These are phyloP conservation scores for Backusella parvicylindrica DNA, from an alignment of 192 early-diverging fungal species.

Conservation along the genomic window DNA sequence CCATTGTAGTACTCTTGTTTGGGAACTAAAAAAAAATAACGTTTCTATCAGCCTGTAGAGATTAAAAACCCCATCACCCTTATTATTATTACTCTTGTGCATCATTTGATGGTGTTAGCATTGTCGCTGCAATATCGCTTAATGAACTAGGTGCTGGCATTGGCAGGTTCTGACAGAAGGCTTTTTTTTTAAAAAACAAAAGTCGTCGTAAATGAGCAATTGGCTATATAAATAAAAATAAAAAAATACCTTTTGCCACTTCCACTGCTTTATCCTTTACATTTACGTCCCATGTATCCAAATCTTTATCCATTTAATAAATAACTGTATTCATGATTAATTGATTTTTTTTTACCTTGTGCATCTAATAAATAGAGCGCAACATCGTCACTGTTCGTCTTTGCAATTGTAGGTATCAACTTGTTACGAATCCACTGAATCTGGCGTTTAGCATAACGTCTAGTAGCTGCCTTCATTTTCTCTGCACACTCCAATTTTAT, in stretches of 20 bases:
- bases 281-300: conserved; percentile 52
- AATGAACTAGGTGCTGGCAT: conserved; percentile 34
- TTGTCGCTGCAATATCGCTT: conserved; percentile 32
- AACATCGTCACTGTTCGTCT: conserved; percentile 30
- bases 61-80: neutral
- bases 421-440: conserved; percentile 82
- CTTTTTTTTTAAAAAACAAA: conserved; percentile 15
- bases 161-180: conserved; percentile 34
- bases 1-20: conserved; percentile 49
- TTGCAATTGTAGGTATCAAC: conserved; percentile 47
- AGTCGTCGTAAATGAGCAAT: neutral
- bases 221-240: neutral
- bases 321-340: neutral
- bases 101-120: conserved; percentile 28
- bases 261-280: conserved; percentile 51
- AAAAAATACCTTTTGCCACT: conserved; percentile 45
- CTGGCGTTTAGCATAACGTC: conserved; percentile 84
- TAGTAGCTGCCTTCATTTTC: conserved; percentile 83
- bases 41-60: too few species aligned
- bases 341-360: conserved; percentile 37
- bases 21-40: conserved; percentile 26
- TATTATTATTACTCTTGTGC: conserved; percentile 33
- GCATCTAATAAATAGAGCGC: conserved; percentile 72
- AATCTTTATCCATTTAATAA: conserved; percentile 19
- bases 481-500: conserved; percentile 60